Base-by-base conservation (phyloP, 2,329 filamentous ascomycete species). In the Pestalotiopsis sp. region DNA sequence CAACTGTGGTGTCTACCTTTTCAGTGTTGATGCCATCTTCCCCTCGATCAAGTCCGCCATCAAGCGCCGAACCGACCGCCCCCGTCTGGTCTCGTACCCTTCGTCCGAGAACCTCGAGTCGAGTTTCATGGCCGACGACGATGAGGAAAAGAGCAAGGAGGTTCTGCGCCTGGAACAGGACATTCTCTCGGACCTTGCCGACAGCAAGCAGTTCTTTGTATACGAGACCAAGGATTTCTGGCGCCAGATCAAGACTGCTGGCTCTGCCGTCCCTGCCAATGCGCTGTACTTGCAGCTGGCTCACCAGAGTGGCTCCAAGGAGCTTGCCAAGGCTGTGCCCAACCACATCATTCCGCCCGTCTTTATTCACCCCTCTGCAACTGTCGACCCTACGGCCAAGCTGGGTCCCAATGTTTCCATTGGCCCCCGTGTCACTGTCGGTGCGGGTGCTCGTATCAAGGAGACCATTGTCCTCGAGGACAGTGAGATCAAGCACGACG, bases 161-260 rank as follows among this genome's bases (percentile, higher is more conserved):
- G 93, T 97, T 64, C 92, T 99, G 74, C 93, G 96, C 66, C 88
- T 99, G 68, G 96, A 99, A 84, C 96, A 98, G 84, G 96, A 99
- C 79, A 97, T 98, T 66, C 88, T 99, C 69, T 92, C 94, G 65
- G 95, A 98, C 77, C 90, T 98, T 77, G 95, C 96, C 70, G 96
- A 98, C 82, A 97, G 90, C 88, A 96, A 97, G 84, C 93, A 96
- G 81, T 99, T 99, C 86, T 98, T 94, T 82, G 96, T 98, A 39
- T 93, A 97, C 81, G 96, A 99, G 85, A 98, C 95, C 73, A 97
- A 97, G 85, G 96, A 98, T 81, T 99, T 99, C 82, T 99, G 96
- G 96, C 94, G 96, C 75, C 96, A 99, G 86, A 98, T 99, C 88
- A 99, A 99, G 89, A 98, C 96, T 1, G 96, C 96, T 70, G 96